These are phyloP conservation scores for Silene conica DNA, from an alignment of 148 eudicot genomes.

Conservation along the genomic window DNA sequence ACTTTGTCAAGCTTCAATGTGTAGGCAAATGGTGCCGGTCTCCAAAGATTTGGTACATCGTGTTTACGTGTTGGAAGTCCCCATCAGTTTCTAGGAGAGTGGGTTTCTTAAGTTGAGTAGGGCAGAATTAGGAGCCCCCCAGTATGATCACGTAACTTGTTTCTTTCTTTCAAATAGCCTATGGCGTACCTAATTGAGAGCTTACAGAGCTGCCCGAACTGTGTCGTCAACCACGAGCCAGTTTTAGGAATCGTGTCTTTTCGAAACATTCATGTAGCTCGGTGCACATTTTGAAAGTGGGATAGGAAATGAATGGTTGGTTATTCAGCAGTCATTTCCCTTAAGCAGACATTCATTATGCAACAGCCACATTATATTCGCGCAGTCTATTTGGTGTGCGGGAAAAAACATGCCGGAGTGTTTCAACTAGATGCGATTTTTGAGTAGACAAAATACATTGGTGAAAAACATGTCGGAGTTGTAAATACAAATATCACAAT, in stretches of 20 bases:
- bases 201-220: constrained; percentile 7
- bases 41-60: constrained; percentile 12
- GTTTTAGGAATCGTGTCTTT: constrained; percentile 19
- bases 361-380: neutral
- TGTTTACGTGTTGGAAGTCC: constrained; percentile 11
- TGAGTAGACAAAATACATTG: too few relatives aligned
- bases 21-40: constrained; percentile 19
- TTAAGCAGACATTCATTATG: too few relatives aligned
- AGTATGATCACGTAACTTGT: constrained; percentile 12
- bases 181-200: constrained; percentile 1
- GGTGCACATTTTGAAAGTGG: neutral
- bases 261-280: constrained; percentile 9
- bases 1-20: constrained; percentile 9
- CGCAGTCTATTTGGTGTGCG: neutral
- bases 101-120: constrained; percentile 17
- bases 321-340: neutral
- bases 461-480: too few relatives aligned
- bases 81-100: constrained; percentile 21
- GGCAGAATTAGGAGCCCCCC: constrained; percentile 13
- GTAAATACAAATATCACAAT: too few relatives aligned
- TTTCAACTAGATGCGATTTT: too few relatives aligned
- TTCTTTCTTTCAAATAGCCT: neutral
- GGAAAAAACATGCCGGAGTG: too few relatives aligned
- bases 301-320: neutral
- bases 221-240: constrained; percentile 12